phyloP scores from a whole-genome alignment of 2,329 filamentous ascomycete species.

The Diaporthe aspalathi region DNA sequence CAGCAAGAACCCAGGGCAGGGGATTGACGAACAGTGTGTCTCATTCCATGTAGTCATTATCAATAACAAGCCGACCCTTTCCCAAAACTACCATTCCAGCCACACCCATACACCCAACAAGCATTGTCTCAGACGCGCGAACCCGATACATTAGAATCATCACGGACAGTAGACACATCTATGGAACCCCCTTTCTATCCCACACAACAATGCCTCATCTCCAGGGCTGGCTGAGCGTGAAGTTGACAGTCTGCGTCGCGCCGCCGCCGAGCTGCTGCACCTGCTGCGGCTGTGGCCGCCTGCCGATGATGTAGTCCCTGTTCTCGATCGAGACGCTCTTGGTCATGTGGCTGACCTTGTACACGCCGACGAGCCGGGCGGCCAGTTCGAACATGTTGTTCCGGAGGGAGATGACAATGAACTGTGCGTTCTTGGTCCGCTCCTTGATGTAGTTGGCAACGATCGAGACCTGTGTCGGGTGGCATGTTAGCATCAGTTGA shows the following conservation, averaged over 20 bases:
- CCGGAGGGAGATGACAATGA: conserved; percentile 95
- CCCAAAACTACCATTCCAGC: background rate
- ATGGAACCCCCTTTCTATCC: background rate
- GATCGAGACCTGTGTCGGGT: conserved; percentile 79
- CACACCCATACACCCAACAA: background rate
- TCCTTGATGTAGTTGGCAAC: conserved; percentile 99
- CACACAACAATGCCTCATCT: conserved; percentile 12
- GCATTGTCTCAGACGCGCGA: background rate
- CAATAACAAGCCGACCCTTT: conserved; percentile 19
- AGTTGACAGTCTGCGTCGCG: conserved; percentile 41
- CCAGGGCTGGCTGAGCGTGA: conserved; percentile 40
- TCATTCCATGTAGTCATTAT: conserved; percentile 39
- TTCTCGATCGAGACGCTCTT: conserved; percentile 93
- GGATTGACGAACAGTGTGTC: background rate
- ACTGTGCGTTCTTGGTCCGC: conserved; percentile 98
- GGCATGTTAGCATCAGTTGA: conserved; percentile 36
- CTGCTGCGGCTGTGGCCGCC: conserved; percentile 49
- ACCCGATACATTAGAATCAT: conserved; percentile 22
- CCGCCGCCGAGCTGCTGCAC: conserved; percentile 41
- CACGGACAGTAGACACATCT: conserved; percentile 9
- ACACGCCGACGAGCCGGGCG: conserved; percentile 93
- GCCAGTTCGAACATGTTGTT: conserved; percentile 99
- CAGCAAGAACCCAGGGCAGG: background rate
- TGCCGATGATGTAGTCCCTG: conserved; percentile 74
- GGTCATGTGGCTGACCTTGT: conserved; percentile 99